Base-by-base conservation (phyloP, 208 protist genomes). In the Trichomonas vaginalis region DNA sequence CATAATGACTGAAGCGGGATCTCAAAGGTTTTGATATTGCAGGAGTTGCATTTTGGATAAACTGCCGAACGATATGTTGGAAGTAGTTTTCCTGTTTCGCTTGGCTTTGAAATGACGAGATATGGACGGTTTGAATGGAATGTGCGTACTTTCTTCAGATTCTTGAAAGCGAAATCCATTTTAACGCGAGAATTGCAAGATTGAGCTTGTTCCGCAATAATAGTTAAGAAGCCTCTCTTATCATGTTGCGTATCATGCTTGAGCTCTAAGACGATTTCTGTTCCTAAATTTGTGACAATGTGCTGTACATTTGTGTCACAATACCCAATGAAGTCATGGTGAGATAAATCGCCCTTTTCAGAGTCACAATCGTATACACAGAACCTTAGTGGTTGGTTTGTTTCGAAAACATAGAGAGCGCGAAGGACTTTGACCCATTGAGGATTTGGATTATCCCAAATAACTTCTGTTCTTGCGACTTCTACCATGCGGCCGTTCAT, bases 381-480 rank as follows among this genome's bases (percentile, higher is more conserved):
- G 35, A 95, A 80, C 9, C 92, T 49, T 15, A 95, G 51, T 32
- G 51, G 47, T 40, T 95, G 92, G 2, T 48, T 35, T 82, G 4
- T 32, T 80, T 95, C 92, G 42, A 95, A 95, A 10, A 95, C 32
- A 47, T 95, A 95, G 0, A 48, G 23, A 9, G 51, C 14, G 48
- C 56, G 39, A 32, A 92, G 45, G 45, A 92, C 42, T 39, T 95
- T 95, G 1, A 79, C 51, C 47, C 47, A 95, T 6, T 95, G 10
- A 37, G 92, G 92, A 95, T 95, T 95, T 47, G 92, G 92, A 80
- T 95, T 40, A 47, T 95, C 92, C 37, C 40, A 61, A 39, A 80
- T 61, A 61, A 95, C 92, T 95, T 95, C 92, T n/a, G 92, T 95
- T 35, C 47, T 35, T 14, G 49, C 92, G 23, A 95, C 51, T 80